Conservation (phyloP, 306 rosid species). For the Pachyrhizus erosus region DNA sequence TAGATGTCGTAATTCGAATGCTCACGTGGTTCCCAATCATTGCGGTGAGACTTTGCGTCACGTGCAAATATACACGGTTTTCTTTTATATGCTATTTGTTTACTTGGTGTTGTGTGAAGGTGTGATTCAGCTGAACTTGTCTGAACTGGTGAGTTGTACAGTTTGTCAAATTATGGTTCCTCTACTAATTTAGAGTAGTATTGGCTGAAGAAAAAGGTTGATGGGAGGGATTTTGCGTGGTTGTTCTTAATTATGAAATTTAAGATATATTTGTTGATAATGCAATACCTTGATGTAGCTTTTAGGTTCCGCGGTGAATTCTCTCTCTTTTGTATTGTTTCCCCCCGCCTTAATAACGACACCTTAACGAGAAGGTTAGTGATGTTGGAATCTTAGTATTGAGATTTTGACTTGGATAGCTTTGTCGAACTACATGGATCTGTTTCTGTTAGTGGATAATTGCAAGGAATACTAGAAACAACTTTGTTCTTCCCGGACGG, state of each 20-base stretch:
- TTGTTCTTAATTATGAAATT: neutral
- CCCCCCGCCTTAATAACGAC: neutral
- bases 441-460: no score
- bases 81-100: neutral
- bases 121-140: neutral
- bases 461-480: no score
- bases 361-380: no score
- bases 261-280: neutral
- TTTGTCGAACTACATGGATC: no score
- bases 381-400: no score
- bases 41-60: slow-evolving; percentile 61
- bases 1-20: slow-evolving; percentile 70
- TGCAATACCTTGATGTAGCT: neutral
- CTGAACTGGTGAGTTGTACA: neutral
- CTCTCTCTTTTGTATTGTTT: neutral
- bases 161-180: neutral
- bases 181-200: neutral
- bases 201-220: neutral
- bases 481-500: neutral
- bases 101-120: neutral
- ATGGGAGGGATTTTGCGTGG: neutral
- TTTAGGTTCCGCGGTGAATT: neutral
- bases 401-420: no score
- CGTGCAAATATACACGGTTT: neutral
- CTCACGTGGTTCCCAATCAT: slow-evolving; percentile 78